A percentile compares a stretch with the other conserved stretches of the same genome.
Evolutionary conservation across 2,329 filamentous ascomycete genomes (phyloP).

Genomic region (Fusarium denticulatum): DNA sequence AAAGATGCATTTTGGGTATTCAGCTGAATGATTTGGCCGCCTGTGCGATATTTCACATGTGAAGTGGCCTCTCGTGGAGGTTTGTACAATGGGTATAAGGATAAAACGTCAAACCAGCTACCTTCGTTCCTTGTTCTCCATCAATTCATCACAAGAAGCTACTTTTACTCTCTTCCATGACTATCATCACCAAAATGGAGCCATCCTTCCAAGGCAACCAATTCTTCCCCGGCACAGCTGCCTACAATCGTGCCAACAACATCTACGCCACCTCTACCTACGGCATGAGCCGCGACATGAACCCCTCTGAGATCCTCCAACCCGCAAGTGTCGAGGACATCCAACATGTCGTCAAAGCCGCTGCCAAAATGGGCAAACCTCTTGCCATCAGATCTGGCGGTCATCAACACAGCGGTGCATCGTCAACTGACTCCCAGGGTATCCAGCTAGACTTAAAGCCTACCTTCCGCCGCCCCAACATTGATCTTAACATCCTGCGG

Average conservation of each 20-base stretch:
- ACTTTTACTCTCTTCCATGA: neutral
- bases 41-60: neutral
- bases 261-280: constrained; percentile 55
- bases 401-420: constrained; percentile 61
- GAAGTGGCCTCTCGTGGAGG: too few relatives aligned
- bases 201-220: neutral
- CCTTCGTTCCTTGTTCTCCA: accelerated
- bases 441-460: constrained; percentile 57
- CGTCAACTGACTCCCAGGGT: constrained; percentile 54
- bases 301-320: constrained; percentile 55
- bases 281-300: constrained; percentile 52
- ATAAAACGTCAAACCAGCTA: too few relatives aligned
- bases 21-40: neutral
- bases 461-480: constrained; percentile 45
- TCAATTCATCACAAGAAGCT: accelerated
- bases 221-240: neutral
- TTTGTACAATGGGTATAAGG: neutral
- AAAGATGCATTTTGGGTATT: accelerated
- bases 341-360: constrained; percentile 50
- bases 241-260: neutral
- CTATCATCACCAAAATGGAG: neutral
- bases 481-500: constrained; percentile 26
- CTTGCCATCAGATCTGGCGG: constrained; percentile 58
- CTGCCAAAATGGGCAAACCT: constrained; percentile 50
- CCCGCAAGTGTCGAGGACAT: constrained; percentile 56